Conservation (phyloP, 1,284 basidiomycete genomes). For the Apiotrichum brassicae region DNA sequence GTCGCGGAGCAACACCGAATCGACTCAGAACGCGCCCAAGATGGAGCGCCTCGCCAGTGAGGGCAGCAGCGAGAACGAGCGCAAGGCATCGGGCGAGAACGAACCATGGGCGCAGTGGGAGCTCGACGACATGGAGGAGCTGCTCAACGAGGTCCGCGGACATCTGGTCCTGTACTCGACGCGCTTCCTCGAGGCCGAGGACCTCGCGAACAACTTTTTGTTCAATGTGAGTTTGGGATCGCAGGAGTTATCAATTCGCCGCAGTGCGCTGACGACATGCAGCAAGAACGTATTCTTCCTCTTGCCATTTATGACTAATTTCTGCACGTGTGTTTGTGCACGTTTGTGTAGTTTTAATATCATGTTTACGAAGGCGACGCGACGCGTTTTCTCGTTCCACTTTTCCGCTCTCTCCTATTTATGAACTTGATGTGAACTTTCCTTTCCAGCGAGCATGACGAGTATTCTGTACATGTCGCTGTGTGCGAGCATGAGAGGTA, state of each 20-base stretch:
- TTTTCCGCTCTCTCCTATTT: too few species aligned
- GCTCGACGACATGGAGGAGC: conserved; percentile 75
- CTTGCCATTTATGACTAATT: conserved; percentile 46
- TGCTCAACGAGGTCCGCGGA: conserved; percentile 68
- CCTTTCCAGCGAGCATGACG: too few species aligned
- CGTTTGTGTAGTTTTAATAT: too few species aligned
- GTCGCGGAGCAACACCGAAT: neutral
- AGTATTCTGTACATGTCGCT: too few species aligned
- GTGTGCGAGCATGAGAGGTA: too few species aligned
- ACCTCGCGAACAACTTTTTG: conserved; percentile 78
- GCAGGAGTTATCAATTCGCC: neutral
- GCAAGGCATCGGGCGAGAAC: conserved; percentile 50
- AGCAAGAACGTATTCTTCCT: conserved; percentile 57
- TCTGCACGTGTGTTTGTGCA: too few species aligned
- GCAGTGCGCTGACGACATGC: neutral
- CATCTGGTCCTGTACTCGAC: conserved; percentile 82
- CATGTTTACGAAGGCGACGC: too few species aligned
- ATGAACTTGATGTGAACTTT: too few species aligned
- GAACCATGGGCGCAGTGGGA: conserved; percentile 76
- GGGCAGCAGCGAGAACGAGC: conserved; percentile 10
- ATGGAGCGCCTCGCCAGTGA: neutral
- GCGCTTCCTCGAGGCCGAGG: conserved; percentile 78
- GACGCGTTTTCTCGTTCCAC: too few species aligned
- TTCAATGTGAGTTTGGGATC: conserved; percentile 57
- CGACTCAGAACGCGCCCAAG: neutral